A percentile compares a stretch with the other conserved stretches of the same genome.
These are phyloP conservation scores for Solanum okadae DNA, from an alignment of 257 asterid genomes.

Conservation along the genomic window DNA sequence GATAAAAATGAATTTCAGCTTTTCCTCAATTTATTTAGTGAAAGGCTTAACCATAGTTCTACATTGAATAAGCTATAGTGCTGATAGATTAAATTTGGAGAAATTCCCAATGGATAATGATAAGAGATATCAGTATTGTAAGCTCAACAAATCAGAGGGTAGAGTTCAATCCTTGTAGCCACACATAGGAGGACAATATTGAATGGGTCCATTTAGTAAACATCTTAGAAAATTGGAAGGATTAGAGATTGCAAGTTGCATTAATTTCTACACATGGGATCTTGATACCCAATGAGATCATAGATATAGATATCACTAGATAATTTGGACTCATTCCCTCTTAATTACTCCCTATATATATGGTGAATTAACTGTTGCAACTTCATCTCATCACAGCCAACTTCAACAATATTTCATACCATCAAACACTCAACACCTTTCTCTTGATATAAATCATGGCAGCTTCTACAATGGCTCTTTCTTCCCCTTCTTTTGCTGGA, in stretches of 20 bases:
- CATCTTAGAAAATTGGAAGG: background rate
- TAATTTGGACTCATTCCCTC: background rate
- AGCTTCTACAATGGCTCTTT: constrained; percentile 14
- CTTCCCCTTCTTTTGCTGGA: constrained; percentile 10
- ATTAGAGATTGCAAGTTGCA: background rate
- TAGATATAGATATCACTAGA: background rate
- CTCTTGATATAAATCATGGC: background rate
- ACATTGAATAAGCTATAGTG: background rate
- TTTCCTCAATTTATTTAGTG: background rate
- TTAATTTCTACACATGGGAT: background rate
- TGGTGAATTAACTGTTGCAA: background rate
- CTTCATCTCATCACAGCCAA: background rate
- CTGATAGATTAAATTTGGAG: background rate
- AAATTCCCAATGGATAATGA: background rate
- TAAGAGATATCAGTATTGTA: background rate
- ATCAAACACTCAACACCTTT: background rate
- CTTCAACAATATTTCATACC: background rate
- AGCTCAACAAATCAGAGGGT: background rate
- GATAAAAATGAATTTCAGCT: background rate
- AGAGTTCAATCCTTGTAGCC: background rate
- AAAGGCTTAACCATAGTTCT: background rate
- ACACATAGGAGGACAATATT: background rate
- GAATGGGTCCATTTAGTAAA: background rate
- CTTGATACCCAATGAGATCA: background rate
- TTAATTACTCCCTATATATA: background rate